These are phyloP conservation scores for Candida tetrigidarum DNA, from an alignment of 1,139 yeast species.

Conservation along the genomic window DNA sequence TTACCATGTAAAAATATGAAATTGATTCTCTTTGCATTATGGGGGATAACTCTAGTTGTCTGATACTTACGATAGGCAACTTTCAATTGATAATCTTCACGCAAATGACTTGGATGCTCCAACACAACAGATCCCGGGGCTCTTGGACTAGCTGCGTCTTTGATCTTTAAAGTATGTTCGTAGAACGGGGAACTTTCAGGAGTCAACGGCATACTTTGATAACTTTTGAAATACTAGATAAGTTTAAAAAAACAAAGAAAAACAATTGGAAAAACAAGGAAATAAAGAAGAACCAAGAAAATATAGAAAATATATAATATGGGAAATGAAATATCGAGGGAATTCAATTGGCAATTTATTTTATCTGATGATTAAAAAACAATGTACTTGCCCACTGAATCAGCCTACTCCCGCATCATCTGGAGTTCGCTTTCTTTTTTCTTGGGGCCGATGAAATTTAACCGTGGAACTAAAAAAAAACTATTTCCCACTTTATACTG, in stretches of 20 bases:
- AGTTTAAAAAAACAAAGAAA: not conserved
- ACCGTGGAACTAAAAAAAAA: no score
- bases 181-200: constrained; percentile 17
- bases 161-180: constrained; percentile 13
- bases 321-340: not conserved
- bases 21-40: constrained; percentile 42
- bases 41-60: constrained; percentile 20
- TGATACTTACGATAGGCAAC: constrained; percentile 41
- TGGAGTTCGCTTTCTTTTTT: not conserved
- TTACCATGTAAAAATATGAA: constrained; percentile 69
- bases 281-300: no score
- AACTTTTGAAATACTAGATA: no score
- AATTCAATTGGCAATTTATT: no score
- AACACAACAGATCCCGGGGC: constrained; percentile 29
- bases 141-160: constrained; percentile 37
- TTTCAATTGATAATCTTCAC: constrained; percentile 32
- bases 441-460: not conserved
- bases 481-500: no score
- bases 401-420: no score
- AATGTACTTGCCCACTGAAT: no score
- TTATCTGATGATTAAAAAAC: no score
- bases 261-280: not conserved
- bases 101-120: constrained; percentile 22
- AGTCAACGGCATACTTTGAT: constrained; percentile 14
- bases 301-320: no score